Conservation (phyloP, 192 early-diverging fungal species). For the Coemansia biformis region DNA sequence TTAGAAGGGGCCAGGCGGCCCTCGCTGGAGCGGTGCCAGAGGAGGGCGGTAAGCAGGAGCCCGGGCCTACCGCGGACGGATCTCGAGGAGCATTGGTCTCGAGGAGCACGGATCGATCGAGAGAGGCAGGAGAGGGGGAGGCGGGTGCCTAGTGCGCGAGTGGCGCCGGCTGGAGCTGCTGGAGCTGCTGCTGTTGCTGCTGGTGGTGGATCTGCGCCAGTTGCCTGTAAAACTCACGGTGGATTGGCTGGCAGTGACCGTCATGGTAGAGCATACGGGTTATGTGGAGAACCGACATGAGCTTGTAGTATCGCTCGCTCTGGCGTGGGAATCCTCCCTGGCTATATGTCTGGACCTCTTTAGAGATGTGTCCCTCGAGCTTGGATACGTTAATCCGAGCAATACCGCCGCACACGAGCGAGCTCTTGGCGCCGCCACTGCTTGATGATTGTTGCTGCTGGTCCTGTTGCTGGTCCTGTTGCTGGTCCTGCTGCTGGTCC, state of each 20-base stretch:
- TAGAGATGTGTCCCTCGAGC: constrained; percentile 35
- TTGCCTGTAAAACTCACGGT: constrained; percentile 46
- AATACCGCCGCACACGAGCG: constrained; percentile 42
- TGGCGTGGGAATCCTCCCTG: constrained; percentile 45
- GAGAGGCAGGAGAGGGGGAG: not conserved
- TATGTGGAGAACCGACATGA: constrained; percentile 51
- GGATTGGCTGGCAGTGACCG: constrained; percentile 45
- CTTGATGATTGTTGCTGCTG: constrained; percentile 3
- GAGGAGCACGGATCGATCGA: too few species aligned
- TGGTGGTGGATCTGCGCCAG: constrained; percentile 49
- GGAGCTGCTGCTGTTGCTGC: constrained; percentile 20
- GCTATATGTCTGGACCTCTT: constrained; percentile 45
- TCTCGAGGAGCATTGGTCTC: too few species aligned
- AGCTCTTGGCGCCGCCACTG: not conserved
- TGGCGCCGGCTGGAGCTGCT: constrained; percentile 11
- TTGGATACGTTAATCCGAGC: constrained; percentile 38
- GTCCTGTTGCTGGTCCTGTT: not conserved
- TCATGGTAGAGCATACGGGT: constrained; percentile 49
- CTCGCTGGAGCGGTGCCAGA: too few species aligned
- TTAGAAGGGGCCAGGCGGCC: too few species aligned
- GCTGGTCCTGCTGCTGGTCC: constrained; percentile 5
- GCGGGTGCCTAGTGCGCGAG: constrained; percentile 15
- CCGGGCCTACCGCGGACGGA: too few species aligned
- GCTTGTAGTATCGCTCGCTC: constrained; percentile 48
- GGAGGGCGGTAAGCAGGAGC: too few species aligned